Evolutionary conservation across 352 stramenopile genomes (phyloP), one percentile per base, ranked within the genome.

Genomic region (Poterioochromonas sp.): DNA sequence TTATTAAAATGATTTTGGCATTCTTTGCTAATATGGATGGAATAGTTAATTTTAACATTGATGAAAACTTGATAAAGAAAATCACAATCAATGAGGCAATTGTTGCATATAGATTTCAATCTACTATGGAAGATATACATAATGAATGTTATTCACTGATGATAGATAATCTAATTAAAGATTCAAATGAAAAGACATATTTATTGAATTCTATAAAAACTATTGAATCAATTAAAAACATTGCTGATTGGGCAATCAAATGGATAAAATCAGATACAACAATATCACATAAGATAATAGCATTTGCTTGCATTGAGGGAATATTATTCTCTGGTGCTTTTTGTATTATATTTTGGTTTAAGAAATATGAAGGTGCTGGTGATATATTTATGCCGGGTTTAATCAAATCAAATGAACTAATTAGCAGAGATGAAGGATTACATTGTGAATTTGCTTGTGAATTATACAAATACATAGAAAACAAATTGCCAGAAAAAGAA

Each of bases 51-150:
- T 95, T 99, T 83, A 99, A 99, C 86, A 85, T 99, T 54, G 92
- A 93, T 37, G 93, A 95, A 84, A 98, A 98, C 87, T 99, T 99
- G 81, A 94, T 88, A 81, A 98, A 91, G 58, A 94, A 98, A 83
- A 92, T 99, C 69, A 94, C 97, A 81, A 88, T 95, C 35, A 87
- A 93, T 34, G 96, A 99, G 84, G 96, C 95, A 64, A 89, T 94
- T 15, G 98, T 93, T 86, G 99, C 99, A 83, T 99, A 99, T 83
- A 94, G 95, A 58, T 99, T 99, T 84, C 96, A 99, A 88, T 98
- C 99, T 84, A 95, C 95, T 41, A 98, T 99, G 60, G 96, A 99
- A 84, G 99, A 98, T 86, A 99, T 99, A 84, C 96, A 99, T 88
- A 96, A 89, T 65, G 96, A 99, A 85, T 95, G 98, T 22, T 99